Evolutionary conservation across 495 filamentous ascomycete genomes (phyloP), one percentile per base, ranked within the genome.

Genomic region (Penicillium fimorum): DNA sequence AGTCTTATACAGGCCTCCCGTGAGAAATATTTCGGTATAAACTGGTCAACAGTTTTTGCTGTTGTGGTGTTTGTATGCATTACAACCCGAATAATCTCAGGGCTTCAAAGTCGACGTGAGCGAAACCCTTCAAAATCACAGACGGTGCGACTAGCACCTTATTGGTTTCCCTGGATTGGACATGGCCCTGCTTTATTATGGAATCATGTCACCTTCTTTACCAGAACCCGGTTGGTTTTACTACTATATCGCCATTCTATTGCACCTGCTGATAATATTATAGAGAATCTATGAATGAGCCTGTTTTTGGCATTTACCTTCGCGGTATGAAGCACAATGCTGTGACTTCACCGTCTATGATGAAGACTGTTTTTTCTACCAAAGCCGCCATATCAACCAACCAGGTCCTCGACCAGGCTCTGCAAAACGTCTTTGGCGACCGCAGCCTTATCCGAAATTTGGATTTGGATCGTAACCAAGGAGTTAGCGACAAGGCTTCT

Each of bases 121-220:
- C 41, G 37, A 29, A 49, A 61, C 38, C 42, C 56, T 15, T 51
- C 59, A 30, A 58, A 69, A 30, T 47, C 65, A 32, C 68, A 62
- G 56, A 64, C 52, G 47, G 72, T 81, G 41, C 72, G 70, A 57
- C 59, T 69, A 33, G 50, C 76, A 10, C 82, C 84, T 12, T 87
- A 86, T 68, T 87, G 82, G 81, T 51, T 86, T 8, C 84, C 84
- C 12, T 71, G 76, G 56, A 35, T 86, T 2, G 81, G 84, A 38
- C 83, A 87, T 71, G 68, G 76, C 12, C 52, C 76, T 24, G 68
- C 74, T 18, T 73, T 83, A 62, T 56, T 76, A 15, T 73, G 76
- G 63, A 62, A 78, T 49, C 70, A 75, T 63, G 68, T 76, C 17
- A 56, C 60, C 8, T 78, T 81, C 46, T 55, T 81, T 12, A 59